phyloP scores from a whole-genome alignment of 225 moss, liverwort and hornwort species.

The Marchantia polymorpha region DNA sequence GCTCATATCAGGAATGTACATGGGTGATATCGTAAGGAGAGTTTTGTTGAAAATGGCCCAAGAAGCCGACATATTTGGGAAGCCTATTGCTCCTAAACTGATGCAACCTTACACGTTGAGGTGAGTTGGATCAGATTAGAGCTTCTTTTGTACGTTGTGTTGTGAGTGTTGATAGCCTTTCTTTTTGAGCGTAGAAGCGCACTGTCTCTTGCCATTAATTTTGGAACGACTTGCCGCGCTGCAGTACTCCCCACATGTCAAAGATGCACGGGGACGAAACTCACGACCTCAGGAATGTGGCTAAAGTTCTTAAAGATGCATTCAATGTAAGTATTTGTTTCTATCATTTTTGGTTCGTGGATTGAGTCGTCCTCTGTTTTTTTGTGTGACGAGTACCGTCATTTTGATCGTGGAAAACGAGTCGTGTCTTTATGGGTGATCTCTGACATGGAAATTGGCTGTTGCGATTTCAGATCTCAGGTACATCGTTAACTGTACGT shows the following conservation, averaged over 20 bases:
- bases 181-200: neutral
- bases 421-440: neutral
- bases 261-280: constrained; percentile 84
- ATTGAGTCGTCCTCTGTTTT: neutral
- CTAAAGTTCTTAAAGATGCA: constrained; percentile 62
- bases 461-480: constrained; percentile 53
- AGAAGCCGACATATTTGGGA: constrained; percentile 72
- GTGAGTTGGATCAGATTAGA: constrained; percentile 31
- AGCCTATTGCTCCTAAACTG: constrained; percentile 57
- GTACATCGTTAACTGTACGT: constrained; percentile 59
- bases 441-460: neutral
- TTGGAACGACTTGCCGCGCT: constrained; percentile 1
- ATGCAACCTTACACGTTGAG: constrained; percentile 59
- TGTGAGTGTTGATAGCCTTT: neutral
- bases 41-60: constrained; percentile 69
- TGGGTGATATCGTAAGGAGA: constrained; percentile 88
- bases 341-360: neutral
- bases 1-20: constrained; percentile 90
- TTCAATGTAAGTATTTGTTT: constrained; percentile 55
- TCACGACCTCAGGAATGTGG: constrained; percentile 60
- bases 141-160: neutral
- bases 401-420: neutral
- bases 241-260: constrained; percentile 84
- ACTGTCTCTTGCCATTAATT: neutral
- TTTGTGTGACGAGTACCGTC: neutral